Percentiles rank a stretch among this genome's conserved stretches.
Evolutionary conservation across 2,329 filamentous ascomycete species (phyloP).

Genomic region (Paecilomyces fulvus): DNA sequence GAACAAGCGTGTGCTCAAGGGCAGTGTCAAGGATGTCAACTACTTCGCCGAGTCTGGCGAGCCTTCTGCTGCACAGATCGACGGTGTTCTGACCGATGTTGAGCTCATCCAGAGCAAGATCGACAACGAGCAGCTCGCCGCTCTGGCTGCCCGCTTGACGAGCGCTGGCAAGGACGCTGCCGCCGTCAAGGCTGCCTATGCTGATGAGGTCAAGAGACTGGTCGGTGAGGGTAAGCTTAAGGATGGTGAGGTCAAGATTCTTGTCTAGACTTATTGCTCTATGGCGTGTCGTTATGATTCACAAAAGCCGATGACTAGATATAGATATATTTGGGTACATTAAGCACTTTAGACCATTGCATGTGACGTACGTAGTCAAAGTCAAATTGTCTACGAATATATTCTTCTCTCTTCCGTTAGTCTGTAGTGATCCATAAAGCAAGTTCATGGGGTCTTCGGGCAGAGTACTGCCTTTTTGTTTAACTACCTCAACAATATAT

Average conservation of each 20-base stretch:
- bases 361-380: not conserved
- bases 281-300: not conserved
- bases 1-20: constrained; percentile 97
- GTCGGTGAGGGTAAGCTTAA: constrained; percentile 77
- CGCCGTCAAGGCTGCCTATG: constrained; percentile 80
- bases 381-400: not conserved
- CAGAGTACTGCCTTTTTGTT: too few relatives aligned
- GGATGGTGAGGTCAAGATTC: constrained; percentile 66
- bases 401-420: not conserved
- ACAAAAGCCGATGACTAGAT: not conserved
- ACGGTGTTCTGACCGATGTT: constrained; percentile 73
- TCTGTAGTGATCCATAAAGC: too few relatives aligned
- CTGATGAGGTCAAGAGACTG: constrained; percentile 67
- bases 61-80: constrained; percentile 66
- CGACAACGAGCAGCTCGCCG: constrained; percentile 82
- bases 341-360: not conserved
- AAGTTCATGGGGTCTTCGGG: too few relatives aligned
- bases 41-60: constrained; percentile 74
- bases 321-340: not conserved
- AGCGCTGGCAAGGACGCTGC: constrained; percentile 66
- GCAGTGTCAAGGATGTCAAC: constrained; percentile 92
- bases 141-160: constrained; percentile 70
- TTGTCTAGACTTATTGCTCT: constrained; percentile 15
- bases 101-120: constrained; percentile 82
- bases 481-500: too few relatives aligned